phyloP scores from a whole-genome alignment of 768 basidiomycete genomes.

The Dacryopinax spathularia region DNA sequence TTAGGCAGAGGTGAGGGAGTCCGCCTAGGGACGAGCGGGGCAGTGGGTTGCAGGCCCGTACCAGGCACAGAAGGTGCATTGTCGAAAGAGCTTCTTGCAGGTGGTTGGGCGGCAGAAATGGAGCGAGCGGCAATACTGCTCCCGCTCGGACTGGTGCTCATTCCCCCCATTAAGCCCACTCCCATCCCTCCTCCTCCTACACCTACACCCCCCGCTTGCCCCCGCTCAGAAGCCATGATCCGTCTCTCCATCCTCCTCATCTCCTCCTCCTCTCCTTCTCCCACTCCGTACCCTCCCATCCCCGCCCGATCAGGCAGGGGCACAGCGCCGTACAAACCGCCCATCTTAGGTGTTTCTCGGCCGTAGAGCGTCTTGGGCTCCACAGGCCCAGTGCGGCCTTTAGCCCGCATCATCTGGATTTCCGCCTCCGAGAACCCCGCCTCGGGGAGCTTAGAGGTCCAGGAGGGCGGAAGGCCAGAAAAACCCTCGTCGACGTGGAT shows the following conservation, averaged over 20 bases:
- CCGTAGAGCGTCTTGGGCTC: not conserved
- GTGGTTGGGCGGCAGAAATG: no score
- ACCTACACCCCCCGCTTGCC: not conserved
- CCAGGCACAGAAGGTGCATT: no score
- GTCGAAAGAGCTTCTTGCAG: no score
- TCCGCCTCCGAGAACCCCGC: slow-evolving; percentile 58
- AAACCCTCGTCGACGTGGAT: slow-evolving; percentile 69
- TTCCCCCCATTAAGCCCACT: not conserved
- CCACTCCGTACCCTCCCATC: no score
- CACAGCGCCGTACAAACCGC: not conserved
- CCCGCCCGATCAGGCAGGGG: not conserved
- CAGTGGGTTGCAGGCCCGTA: not conserved
- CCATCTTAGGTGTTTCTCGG: not conserved
- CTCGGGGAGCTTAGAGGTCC: slow-evolving; percentile 45
- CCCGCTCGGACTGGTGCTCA: not conserved
- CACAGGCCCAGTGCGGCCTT: not conserved
- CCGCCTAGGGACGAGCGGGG: not conserved
- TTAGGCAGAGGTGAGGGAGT: not conserved
- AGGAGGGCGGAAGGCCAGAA: slow-evolving; percentile 56
- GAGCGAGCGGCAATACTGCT: not conserved
- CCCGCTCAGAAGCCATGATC: not conserved
- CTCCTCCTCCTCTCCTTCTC: not conserved
- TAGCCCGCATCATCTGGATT: slow-evolving; percentile 28
- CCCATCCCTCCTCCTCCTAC: not conserved
- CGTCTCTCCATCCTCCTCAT: not conserved